Evolutionary conservation across 805 yeast genomes (phyloP).

Genomic region (Ogataea haglerorum): DNA sequence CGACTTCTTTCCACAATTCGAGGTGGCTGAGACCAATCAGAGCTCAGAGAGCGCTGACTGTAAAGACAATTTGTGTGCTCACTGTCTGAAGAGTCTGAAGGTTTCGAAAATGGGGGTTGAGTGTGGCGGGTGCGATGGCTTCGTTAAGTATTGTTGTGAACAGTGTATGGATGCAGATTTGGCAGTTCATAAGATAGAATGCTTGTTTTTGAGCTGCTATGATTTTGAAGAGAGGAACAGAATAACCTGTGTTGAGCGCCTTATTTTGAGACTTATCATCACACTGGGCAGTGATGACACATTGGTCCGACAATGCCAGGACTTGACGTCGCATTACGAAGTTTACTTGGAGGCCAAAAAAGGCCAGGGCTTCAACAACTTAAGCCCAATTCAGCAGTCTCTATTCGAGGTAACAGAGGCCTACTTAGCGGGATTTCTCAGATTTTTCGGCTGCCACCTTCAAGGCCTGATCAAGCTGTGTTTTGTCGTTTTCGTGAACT

Average conservation of each 20-base stretch:
- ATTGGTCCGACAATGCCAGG: slow-evolving; percentile 13
- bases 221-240: slow-evolving; percentile 1
- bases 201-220: slow-evolving; percentile 9
- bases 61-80: slow-evolving; percentile 11
- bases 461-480: slow-evolving; percentile 18
- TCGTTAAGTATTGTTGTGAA: slow-evolving; percentile 17
- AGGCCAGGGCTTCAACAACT: neutral
- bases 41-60: slow-evolving; percentile 6
- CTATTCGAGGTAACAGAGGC: slow-evolving; percentile 17
- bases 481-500: slow-evolving; percentile 30
- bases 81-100: slow-evolving; percentile 14
- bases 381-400: slow-evolving; percentile 7
- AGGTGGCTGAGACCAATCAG: slow-evolving; percentile 14
- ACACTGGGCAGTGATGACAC: slow-evolving; percentile 4
- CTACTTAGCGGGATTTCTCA: slow-evolving; percentile 13
- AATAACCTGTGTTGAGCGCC: slow-evolving; percentile 14
- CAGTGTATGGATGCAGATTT: slow-evolving; percentile 15
- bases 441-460: slow-evolving; percentile 14
- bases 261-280: slow-evolving; percentile 11
- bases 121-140: slow-evolving; percentile 10
- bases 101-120: slow-evolving; percentile 2
- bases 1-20: slow-evolving; percentile 11
- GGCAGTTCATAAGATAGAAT: slow-evolving; percentile 15
- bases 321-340: slow-evolving; percentile 24
- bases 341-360: slow-evolving; percentile 8